Percentiles rank a stretch among this genome's conserved stretches.
Conservation (phyloP, 306 rosid species). For the Dryas alaskensis region DNA sequence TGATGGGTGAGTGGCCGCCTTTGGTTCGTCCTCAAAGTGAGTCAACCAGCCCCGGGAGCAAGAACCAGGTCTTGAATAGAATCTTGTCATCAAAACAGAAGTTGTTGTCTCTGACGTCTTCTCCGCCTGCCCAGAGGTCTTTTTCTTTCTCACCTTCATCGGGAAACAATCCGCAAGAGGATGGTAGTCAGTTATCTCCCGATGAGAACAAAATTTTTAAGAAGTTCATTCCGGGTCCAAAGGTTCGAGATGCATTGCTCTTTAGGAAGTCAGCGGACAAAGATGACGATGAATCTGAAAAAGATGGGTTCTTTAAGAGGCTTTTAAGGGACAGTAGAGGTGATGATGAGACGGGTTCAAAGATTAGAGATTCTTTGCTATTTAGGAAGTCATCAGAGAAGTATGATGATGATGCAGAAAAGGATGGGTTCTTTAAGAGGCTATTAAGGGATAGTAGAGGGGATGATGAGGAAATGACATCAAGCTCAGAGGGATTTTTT, state of each 20-base stretch:
- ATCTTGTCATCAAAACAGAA: conserved; percentile 75
- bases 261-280: conserved; percentile 83
- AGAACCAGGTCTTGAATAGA: conserved; percentile 70
- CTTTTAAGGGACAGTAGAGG: conserved; percentile 76
- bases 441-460: conserved; percentile 74
- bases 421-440: conserved; percentile 83
- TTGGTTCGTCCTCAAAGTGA: conserved; percentile 51
- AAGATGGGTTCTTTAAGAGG: conserved; percentile 89
- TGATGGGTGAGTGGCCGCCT: conserved; percentile 88
- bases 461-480: conserved; percentile 68
- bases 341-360: conserved; percentile 70
- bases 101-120: conserved; percentile 66
- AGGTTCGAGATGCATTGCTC: conserved; percentile 80
- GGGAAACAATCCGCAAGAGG: conserved; percentile 55
- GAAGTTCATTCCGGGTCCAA: conserved; percentile 73
- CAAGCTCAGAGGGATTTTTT: conserved; percentile 84
- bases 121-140: conserved; percentile 60
- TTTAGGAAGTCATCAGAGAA: conserved; percentile 77
- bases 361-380: conserved; percentile 68
- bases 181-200: conserved; percentile 48
- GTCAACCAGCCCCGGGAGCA: conserved; percentile 51
- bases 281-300: conserved; percentile 72
- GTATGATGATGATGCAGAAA: conserved; percentile 69
- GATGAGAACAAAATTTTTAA: conserved; percentile 81
- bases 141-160: conserved; percentile 59